phyloP scores from a whole-genome alignment of 2,329 filamentous ascomycete genomes.

The Ramularia collo-cygni region DNA sequence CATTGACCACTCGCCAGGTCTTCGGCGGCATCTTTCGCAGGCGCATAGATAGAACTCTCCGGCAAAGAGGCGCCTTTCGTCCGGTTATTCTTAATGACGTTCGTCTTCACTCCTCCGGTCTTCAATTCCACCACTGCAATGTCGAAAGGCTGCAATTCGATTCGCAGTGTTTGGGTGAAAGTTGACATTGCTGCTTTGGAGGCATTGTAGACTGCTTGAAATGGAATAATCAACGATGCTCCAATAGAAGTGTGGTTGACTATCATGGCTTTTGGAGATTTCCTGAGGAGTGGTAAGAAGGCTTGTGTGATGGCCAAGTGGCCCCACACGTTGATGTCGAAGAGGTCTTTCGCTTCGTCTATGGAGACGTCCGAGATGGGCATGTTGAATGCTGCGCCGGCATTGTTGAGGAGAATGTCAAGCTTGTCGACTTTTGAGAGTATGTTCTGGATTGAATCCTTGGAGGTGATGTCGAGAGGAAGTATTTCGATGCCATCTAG shows the following conservation, averaged over 20 bases:
- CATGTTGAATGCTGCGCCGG: slow-evolving; percentile 35
- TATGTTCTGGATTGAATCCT: slow-evolving; percentile 25
- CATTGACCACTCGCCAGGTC: too few relatives aligned
- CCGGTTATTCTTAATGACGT: slow-evolving; percentile 11
- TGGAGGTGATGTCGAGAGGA: slow-evolving; percentile 28
- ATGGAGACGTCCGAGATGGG: slow-evolving; percentile 18
- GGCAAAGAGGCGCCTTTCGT: slow-evolving; percentile 17
- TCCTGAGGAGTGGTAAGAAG: slow-evolving; percentile 31
- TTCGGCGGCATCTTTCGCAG: slow-evolving; percentile 11
- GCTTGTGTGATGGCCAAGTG: slow-evolving; percentile 24
- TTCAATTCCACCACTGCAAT: slow-evolving; percentile 16
- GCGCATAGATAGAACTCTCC: slow-evolving; percentile 19
- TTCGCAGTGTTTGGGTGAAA: slow-evolving; percentile 18
- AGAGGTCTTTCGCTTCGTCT: slow-evolving; percentile 22
- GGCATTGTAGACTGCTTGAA: slow-evolving; percentile 28
- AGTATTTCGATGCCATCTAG: slow-evolving; percentile 12
- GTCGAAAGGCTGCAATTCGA: slow-evolving; percentile 21
- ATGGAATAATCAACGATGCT: slow-evolving; percentile 26
- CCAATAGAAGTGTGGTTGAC: slow-evolving; percentile 34
- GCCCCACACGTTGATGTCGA: slow-evolving; percentile 32
- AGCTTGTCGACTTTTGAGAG: slow-evolving; percentile 29
- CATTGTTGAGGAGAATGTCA: slow-evolving; percentile 44
- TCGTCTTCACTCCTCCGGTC: slow-evolving; percentile 18
- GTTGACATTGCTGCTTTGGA: slow-evolving; percentile 21
- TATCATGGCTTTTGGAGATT: slow-evolving; percentile 30